These are phyloP conservation scores for Fusarium fujikuroi DNA, from an alignment of 2,329 filamentous ascomycete species.

Conservation along the genomic window DNA sequence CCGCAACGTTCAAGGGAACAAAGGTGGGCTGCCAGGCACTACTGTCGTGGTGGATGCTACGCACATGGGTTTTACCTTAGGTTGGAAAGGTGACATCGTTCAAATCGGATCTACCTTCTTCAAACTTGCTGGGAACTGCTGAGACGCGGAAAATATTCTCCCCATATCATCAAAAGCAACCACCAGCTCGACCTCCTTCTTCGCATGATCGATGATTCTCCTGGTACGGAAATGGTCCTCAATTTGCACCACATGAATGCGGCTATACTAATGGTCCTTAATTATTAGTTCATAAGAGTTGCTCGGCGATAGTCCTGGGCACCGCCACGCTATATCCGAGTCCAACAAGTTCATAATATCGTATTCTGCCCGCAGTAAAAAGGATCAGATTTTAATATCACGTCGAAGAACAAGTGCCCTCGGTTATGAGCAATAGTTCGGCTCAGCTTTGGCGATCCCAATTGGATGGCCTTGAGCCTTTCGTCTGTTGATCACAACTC, in stretches of 20 bases:
- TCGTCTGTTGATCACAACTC: conserved; percentile 29
- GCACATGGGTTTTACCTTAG: conserved; percentile 24
- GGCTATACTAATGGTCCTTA: background rate
- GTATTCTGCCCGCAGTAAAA: conserved; percentile 5
- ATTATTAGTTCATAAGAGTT: background rate
- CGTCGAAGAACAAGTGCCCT: background rate
- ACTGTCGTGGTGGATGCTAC: conserved; percentile 3
- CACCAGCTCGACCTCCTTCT: conserved; percentile 9
- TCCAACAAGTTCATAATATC: conserved; percentile 20
- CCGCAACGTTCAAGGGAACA: conserved; percentile 24
- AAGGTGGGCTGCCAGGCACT: conserved; percentile 26
- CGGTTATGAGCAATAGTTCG: conserved; percentile 6
- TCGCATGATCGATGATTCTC: conserved; percentile 3
- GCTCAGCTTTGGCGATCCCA: conserved; percentile 10
- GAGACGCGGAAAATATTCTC: conserved; percentile 32
- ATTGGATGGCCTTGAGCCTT: conserved; percentile 9
- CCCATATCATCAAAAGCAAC: conserved; percentile 19
- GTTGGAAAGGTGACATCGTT: conserved; percentile 42
- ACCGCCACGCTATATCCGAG: conserved; percentile 19
- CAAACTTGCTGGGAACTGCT: conserved; percentile 22
- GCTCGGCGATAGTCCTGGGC: conserved; percentile 1
- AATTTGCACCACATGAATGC: background rate
- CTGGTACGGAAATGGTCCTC: background rate
- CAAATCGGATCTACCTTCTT: conserved; percentile 41
- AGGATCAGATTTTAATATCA: background rate